phyloP scores from a whole-genome alignment of 2,329 filamentous ascomycete species.

The Trichoderma koningiopsis region DNA sequence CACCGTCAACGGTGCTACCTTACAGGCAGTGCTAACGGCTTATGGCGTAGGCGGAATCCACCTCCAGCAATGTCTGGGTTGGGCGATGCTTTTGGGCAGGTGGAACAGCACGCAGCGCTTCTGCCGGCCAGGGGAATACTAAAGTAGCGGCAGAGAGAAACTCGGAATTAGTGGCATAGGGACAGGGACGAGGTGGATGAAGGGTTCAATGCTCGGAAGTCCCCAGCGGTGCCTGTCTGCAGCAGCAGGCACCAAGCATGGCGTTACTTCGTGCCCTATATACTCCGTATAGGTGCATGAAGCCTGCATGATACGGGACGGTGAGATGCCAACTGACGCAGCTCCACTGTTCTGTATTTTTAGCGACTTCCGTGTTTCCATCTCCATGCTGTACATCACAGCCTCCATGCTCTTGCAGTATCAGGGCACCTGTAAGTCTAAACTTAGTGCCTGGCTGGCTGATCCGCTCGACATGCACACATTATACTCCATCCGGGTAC shows the following conservation, averaged over 20 bases:
- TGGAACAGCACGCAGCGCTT: background rate
- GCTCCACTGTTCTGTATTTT: background rate
- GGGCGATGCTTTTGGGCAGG: background rate
- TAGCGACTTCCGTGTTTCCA: background rate
- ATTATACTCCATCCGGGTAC: background rate
- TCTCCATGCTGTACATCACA: too few species aligned
- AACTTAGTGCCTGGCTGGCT: background rate
- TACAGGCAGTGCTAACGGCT: conserved; percentile 20
- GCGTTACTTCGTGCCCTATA: conserved; percentile 3
- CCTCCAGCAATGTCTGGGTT: background rate
- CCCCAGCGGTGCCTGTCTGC: background rate
- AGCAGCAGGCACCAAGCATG: conserved; percentile 3
- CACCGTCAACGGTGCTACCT: conserved; percentile 15
- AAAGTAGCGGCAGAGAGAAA: background rate
- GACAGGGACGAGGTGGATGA: background rate
- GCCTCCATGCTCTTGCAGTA: background rate
- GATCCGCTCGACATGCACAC: background rate
- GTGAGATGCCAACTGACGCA: conserved; percentile 9
- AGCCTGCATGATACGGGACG: background rate
- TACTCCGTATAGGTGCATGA: background rate
- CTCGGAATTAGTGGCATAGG: background rate
- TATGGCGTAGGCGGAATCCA: conserved; percentile 13
- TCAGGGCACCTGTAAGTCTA: background rate
- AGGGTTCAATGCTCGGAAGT: background rate
- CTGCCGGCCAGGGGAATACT: background rate